Evolutionary conservation across 352 stramenopile genomes (phyloP).

Genomic region (Phytophthora citricola): DNA sequence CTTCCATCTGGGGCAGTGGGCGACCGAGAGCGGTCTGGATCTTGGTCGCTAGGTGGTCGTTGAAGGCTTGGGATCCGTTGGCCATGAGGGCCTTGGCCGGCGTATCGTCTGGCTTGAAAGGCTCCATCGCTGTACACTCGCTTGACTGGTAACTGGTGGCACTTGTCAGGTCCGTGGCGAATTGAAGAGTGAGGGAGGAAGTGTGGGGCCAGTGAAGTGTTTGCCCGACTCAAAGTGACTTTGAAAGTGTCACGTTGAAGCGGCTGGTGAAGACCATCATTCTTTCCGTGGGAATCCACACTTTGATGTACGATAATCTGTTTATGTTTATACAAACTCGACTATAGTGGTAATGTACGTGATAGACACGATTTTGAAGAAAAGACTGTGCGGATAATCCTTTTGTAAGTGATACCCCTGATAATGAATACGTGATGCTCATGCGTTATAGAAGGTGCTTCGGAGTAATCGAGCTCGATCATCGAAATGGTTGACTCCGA

Average conservation of each 20-base stretch:
- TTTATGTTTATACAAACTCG: neutral
- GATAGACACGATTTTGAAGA: neutral
- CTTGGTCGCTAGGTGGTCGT: slow-evolving; percentile 36
- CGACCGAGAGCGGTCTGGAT: slow-evolving; percentile 40
- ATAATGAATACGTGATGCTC: neutral
- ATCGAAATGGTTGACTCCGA: neutral
- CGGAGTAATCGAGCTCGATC: neutral
- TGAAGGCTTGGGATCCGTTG: slow-evolving; percentile 35
- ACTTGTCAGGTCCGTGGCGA: neutral
- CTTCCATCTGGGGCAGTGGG: slow-evolving; percentile 37
- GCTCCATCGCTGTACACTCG: slow-evolving; percentile 4
- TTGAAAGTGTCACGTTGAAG: slow-evolving; percentile 2
- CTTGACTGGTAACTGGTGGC: neutral
- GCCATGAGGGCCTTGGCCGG: slow-evolving; percentile 27
- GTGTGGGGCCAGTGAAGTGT: neutral
- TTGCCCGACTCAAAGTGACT: slow-evolving; percentile 4
- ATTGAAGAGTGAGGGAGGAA: slow-evolving; percentile 3
- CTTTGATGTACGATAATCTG: neutral
- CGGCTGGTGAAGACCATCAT: slow-evolving; percentile 1
- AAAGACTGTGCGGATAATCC: neutral
- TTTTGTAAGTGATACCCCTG: neutral
- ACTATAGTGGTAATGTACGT: neutral
- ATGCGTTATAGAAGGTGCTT: neutral
- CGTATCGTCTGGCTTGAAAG: slow-evolving; percentile 19
- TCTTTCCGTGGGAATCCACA: neutral